Evolutionary conservation across 2,329 filamentous ascomycete species (phyloP), one percentile per base, ranked within the genome.

Genomic region (Trichoderma sp.): DNA sequence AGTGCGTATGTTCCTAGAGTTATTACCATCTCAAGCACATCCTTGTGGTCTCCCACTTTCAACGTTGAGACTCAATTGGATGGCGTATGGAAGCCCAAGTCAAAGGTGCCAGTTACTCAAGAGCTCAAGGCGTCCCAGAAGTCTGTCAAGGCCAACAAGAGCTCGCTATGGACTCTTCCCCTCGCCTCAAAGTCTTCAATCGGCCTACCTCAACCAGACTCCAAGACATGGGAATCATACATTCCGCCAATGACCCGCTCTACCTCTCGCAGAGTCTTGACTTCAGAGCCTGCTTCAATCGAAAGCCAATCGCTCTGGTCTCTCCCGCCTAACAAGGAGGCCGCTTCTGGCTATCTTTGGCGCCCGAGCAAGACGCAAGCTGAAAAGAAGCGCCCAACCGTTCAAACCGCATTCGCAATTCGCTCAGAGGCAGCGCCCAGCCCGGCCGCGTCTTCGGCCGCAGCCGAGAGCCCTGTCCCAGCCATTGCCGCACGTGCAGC

Each of bases 261-360:
- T 17, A 13, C 57, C 8, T 47, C 13, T 1, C 36, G 32, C 30
- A 57, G 39, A 57, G 4, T 28, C 13, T 47, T 61, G 9, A 32
- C 17, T 6, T 36, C 39, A 2, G 64, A 62, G 28, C 30, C 7
- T 9, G 12, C 64, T n/a, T 4, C 15, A 6, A 23, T 71, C 15
- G 32, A 68, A 36, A 71, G 70, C 39, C 55, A 26, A 20, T 39
- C 50, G 15, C 55, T 71, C 11, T 71, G 69, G 69, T 34, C 63
- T 26, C 9, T 34, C 17, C 13, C 63, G 23, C 28, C 63, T 12
- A 61, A 47, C 30, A 26, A 17, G n/a, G 28, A 53, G 67, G 39
- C 39, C 11, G 20, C 67, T 11, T 23, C 26, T 4, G 57, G 67
- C 11, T 36, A 53, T 43, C 67, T 69, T 23, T 69, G 67, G 67